Base-by-base conservation (phyloP, 768 basidiomycete species). In the Scleroderma citrinum region DNA sequence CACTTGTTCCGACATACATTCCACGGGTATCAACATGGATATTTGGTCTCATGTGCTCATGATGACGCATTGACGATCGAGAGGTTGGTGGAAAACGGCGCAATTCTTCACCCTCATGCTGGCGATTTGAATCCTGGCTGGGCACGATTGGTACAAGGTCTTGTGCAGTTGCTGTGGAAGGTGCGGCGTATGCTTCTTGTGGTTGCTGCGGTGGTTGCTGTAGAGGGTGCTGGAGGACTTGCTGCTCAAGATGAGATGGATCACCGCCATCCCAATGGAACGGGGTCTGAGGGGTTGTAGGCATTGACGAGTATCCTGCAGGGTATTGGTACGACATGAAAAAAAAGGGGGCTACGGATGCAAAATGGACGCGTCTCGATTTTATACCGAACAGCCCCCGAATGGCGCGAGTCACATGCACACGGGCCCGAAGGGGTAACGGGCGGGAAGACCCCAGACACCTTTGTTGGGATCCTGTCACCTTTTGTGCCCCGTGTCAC, bases 311-410 rank as follows among this genome's bases (percentile, higher is more conserved):
- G 60, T 71, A 68, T 62, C 76, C 76, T 59, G 65, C 67, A 29
- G 26, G 26, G 55, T 62, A 73, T 53, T 71, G 70, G 66, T 72
- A 77, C 61, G 77, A 76, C 76, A 77, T 78, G 65, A 55, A 55
- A 60, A 61, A 59, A 58, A 67, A 61, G 59, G 56, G 58, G 51
- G 54, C 36, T 55, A 43, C 1, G 11, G 47, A 7, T 13, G 40
- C 51, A 57, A 53, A 60, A 53, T 52, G 51, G 56, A 29, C 51
- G 50, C 49, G 52, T 53, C 58, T 53, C 45, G 48, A 49, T 71
- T 65, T 73, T 67, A 69, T 65, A 65, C 37, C 41, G n/a, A n/a
- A n/a, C 29, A 32, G 24, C 51, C 56, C 47, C 48, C 52, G 39
- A 38, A 24, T 37, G 20, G 2, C 19, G 11, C 35, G 65, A 68